These are phyloP conservation scores for Prunus mume DNA, from an alignment of 306 rosid species.

Conservation along the genomic window DNA sequence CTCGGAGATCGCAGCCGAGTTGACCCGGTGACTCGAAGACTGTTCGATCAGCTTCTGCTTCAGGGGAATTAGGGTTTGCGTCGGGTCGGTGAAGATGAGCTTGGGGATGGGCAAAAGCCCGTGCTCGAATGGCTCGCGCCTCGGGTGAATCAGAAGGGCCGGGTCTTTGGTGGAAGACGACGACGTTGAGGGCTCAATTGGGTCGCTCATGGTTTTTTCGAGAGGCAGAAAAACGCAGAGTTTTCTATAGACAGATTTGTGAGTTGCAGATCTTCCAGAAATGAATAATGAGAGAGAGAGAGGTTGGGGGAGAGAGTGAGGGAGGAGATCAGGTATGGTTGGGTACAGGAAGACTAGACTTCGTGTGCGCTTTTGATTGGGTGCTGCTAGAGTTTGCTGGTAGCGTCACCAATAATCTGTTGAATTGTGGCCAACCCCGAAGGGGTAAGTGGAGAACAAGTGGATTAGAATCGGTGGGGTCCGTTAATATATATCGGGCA, in stretches of 20 bases:
- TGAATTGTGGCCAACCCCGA: background rate
- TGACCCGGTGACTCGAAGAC: constrained; percentile 47
- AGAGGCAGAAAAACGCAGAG: constrained; percentile 10
- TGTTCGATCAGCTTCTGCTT: constrained; percentile 59
- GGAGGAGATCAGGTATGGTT: background rate
- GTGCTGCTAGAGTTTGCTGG: background rate
- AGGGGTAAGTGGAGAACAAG: background rate
- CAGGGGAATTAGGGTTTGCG: constrained; percentile 77
- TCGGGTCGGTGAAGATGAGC: constrained; percentile 80
- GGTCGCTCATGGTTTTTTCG: constrained; percentile 59
- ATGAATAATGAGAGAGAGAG: constrained; percentile 32
- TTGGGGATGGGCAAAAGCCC: constrained; percentile 83
- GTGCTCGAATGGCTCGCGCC: constrained; percentile 91
- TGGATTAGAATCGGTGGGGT: background rate
- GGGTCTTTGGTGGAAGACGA: constrained; percentile 46
- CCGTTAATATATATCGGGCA: background rate
- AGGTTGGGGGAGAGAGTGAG: constrained; percentile 5
- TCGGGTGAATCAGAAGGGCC: constrained; percentile 56
- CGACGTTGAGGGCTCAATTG: constrained; percentile 55
- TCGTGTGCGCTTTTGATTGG: background rate
- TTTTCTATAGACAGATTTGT: constrained; percentile 2
- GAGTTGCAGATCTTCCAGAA: constrained; percentile 41
- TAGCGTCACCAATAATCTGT: background rate
- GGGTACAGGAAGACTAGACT: background rate
- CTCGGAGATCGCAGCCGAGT: constrained; percentile 59